phyloP scores from a whole-genome alignment of 345 rosid species.

The Theobroma cacao region DNA sequence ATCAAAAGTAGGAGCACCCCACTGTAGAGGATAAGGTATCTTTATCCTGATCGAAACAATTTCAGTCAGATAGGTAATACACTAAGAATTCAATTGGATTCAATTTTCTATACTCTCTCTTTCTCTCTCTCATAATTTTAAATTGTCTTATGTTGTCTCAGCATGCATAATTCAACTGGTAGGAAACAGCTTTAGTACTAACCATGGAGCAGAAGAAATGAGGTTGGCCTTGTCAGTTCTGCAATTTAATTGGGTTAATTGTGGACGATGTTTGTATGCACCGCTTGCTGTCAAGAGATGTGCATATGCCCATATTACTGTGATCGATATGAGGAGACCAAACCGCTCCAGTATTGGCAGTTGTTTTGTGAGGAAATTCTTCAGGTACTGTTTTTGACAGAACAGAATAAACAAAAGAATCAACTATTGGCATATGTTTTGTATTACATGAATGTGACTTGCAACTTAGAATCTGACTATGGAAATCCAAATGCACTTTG shows the following conservation, averaged over 20 bases:
- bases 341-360: slow-evolving; percentile 85
- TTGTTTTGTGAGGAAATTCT: slow-evolving; percentile 60
- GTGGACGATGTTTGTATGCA: slow-evolving; percentile 85
- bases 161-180: not conserved
- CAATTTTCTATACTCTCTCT: not conserved
- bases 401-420: slow-evolving; percentile 13
- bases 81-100: not conserved
- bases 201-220: slow-evolving; percentile 99
- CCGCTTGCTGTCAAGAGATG: slow-evolving; percentile 97
- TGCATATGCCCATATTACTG: slow-evolving; percentile 92
- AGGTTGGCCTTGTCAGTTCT: slow-evolving; percentile 95
- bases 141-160: not conserved
- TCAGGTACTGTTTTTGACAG: slow-evolving; percentile 60
- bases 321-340: slow-evolving; percentile 72
- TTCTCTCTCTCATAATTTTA: not conserved
- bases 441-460: not conserved
- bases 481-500: not conserved
- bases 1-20: slow-evolving; percentile 99
- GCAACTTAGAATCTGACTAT: not conserved
- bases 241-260: slow-evolving; percentile 73
- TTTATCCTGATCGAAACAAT: slow-evolving; percentile 61
- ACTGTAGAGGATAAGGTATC: slow-evolving; percentile 96
- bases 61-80: slow-evolving; percentile 10
- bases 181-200: slow-evolving; percentile 7
- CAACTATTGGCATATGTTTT: not conserved